phyloP scores from a whole-genome alignment of 495 filamentous ascomycete species.

The Hypoxylon perforatum region DNA sequence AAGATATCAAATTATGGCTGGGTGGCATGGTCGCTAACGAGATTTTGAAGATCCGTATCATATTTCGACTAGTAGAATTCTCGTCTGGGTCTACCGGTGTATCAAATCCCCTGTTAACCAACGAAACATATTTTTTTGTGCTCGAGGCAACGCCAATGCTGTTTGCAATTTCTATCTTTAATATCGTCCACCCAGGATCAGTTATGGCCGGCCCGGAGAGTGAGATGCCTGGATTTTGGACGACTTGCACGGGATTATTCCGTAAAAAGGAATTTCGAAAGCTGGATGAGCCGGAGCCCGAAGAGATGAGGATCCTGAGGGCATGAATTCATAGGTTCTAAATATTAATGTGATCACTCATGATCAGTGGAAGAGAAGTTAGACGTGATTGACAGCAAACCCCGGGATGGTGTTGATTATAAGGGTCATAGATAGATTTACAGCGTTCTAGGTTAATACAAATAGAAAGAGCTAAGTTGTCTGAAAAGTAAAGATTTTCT shows the following conservation, averaged over 20 bases:
- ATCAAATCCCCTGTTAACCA: slow-evolving; percentile 57
- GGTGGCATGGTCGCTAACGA: slow-evolving; percentile 10
- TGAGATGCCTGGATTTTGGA: slow-evolving; percentile 42
- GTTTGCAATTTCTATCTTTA: slow-evolving; percentile 57
- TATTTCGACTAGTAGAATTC: slow-evolving; percentile 67
- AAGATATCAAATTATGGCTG: slow-evolving; percentile 16
- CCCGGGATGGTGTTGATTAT: too few relatives aligned
- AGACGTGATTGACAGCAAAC: too few relatives aligned
- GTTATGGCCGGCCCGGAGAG: slow-evolving; percentile 57
- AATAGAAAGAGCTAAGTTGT: too few relatives aligned
- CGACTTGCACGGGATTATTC: slow-evolving; percentile 14
- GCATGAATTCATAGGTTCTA: not conserved
- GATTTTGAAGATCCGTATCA: slow-evolving; percentile 59
- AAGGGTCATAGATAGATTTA: too few relatives aligned
- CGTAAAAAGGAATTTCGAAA: slow-evolving; percentile 12
- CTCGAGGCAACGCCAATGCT: slow-evolving; percentile 67
- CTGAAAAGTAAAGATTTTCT: too few relatives aligned
- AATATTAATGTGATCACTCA: not conserved
- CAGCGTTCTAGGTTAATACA: too few relatives aligned
- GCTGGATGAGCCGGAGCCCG: slow-evolving; percentile 7
- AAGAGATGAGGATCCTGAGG: slow-evolving; percentile 14
- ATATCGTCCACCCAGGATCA: slow-evolving; percentile 63
- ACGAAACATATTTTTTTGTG: slow-evolving; percentile 63
- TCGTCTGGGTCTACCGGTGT: slow-evolving; percentile 51
- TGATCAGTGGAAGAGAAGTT: too few relatives aligned